A percentile compares a stretch with the other conserved stretches of the same genome.
Evolutionary conservation across 1,284 basidiomycete species (phyloP).

Genomic region (Irpex sp.): DNA sequence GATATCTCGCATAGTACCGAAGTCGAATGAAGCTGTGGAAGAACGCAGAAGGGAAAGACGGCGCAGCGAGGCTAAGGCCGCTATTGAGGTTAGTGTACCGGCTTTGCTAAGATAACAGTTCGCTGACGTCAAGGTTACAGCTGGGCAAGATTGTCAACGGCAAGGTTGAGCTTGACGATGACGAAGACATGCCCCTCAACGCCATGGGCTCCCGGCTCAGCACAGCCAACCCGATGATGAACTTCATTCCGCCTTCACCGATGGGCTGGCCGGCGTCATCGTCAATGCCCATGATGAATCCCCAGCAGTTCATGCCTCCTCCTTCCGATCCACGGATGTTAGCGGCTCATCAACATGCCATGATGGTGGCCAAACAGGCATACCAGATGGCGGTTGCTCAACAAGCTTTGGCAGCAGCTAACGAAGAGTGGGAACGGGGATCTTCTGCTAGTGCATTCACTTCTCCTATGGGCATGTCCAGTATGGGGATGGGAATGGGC

Average conservation of each 20-base stretch:
- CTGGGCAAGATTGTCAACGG: slow-evolving; percentile 80
- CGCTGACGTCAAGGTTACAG: slow-evolving; percentile 31
- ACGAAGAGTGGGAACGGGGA: slow-evolving; percentile 81
- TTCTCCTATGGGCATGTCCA: slow-evolving; percentile 10
- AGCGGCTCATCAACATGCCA: slow-evolving; percentile 76
- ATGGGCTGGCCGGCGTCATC: slow-evolving; percentile 21
- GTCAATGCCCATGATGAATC: slow-evolving; percentile 20
- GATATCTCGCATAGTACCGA: slow-evolving; percentile 20
- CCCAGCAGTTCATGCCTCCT: slow-evolving; percentile 38
- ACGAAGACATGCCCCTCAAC: slow-evolving; percentile 39
- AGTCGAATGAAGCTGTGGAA: slow-evolving; percentile 36
- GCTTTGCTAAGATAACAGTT: background rate
- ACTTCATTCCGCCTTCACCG: slow-evolving; percentile 23
- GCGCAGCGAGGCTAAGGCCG: slow-evolving; percentile 71
- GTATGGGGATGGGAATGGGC: slow-evolving; percentile 30
- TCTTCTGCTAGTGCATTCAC: slow-evolving; percentile 43
- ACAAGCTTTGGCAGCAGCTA: slow-evolving; percentile 78
- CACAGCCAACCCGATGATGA: slow-evolving; percentile 50
- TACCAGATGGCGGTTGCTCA: slow-evolving; percentile 84
- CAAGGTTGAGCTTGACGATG: slow-evolving; percentile 57
- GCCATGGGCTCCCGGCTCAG: slow-evolving; percentile 34
- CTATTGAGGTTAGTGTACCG: slow-evolving; percentile 60
- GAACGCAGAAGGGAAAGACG: slow-evolving; percentile 61
- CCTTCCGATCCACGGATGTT: slow-evolving; percentile 51
- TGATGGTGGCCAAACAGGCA: slow-evolving; percentile 78